phyloP scores from a whole-genome alignment of 2,329 filamentous ascomycete genomes.

The Hymenoscyphus occultus region DNA sequence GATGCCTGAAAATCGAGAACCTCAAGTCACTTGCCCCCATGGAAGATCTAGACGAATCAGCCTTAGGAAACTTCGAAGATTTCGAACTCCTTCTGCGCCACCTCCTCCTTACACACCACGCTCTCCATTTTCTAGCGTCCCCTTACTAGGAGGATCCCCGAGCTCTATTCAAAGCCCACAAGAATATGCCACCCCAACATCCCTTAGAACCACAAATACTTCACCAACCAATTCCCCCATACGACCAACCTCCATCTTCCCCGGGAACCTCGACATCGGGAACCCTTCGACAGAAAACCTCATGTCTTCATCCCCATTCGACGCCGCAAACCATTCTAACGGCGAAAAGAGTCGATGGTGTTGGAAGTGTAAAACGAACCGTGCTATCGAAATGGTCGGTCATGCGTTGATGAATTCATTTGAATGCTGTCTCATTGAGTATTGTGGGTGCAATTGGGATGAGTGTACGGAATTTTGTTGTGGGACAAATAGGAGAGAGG shows the following conservation, averaged over 20 bases:
- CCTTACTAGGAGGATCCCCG: neutral
- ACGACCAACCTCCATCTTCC: neutral
- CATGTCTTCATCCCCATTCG: slow-evolving; percentile 18
- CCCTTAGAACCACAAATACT: neutral
- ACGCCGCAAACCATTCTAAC: neutral
- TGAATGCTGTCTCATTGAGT: slow-evolving; percentile 27
- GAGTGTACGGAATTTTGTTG: slow-evolving; percentile 9
- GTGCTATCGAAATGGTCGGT: slow-evolving; percentile 26
- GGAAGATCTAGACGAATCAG: slow-evolving; percentile 10
- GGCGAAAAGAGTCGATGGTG: slow-evolving; percentile 19
- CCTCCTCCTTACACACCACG: neutral
- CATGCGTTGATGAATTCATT: slow-evolving; percentile 22
- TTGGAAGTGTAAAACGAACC: slow-evolving; percentile 30
- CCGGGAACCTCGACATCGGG: neutral
- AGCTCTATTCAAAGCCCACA: neutral
- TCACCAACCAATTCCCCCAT: neutral
- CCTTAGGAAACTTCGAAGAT: slow-evolving; percentile 6
- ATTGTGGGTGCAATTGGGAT: slow-evolving; percentile 31
- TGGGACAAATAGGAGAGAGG: neutral
- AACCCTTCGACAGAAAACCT: slow-evolving; percentile 22
- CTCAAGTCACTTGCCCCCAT: slow-evolving; percentile 18
- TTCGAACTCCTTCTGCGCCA: slow-evolving; percentile 6
- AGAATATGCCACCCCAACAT: neutral
- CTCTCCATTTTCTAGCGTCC: neutral
- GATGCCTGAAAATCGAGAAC: neutral